These are phyloP conservation scores for Hagleromyces aurorensis DNA, from an alignment of 805 yeast species.

Conservation along the genomic window DNA sequence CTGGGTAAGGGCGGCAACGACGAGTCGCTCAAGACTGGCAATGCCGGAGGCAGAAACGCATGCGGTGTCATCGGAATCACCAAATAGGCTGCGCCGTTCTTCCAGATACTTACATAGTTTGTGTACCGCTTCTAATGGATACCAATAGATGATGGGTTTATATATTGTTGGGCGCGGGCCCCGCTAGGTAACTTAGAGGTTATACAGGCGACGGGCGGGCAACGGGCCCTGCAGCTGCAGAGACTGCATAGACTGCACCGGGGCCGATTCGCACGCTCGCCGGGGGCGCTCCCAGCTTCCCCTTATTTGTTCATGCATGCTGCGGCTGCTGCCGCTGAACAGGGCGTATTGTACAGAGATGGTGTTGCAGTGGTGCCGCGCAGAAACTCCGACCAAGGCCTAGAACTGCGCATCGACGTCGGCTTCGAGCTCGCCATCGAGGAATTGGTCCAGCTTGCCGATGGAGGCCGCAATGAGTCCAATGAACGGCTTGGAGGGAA, in stretches of 20 bases:
- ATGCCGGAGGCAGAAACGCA: constrained; percentile 97
- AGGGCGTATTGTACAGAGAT: no score
- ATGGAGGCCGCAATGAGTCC: constrained; percentile 94
- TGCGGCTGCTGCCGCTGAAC: no score
- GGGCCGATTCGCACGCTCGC: no score
- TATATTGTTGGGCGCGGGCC: neutral
- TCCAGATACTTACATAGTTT: constrained; percentile 2
- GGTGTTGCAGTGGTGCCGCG: no score
- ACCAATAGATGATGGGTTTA: constrained; percentile 1
- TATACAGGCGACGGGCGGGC: no score
- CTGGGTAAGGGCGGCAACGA: constrained; percentile 90
- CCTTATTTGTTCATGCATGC: no score
- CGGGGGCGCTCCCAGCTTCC: no score
- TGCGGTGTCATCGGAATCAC: constrained; percentile 89
- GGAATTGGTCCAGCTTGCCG: constrained; percentile 66
- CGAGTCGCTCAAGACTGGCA: constrained; percentile 91
- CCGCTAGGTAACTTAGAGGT: no score
- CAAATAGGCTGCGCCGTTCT: constrained; percentile 7
- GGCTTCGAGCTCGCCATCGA: constrained; percentile 32
- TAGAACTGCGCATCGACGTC: constrained; percentile 19
- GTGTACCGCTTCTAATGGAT: neutral
- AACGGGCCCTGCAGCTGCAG: no score
- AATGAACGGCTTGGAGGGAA: constrained; percentile 92
- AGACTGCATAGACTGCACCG: no score
- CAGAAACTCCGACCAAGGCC: no score